Percentiles rank a stretch among this genome's conserved stretches.
Conservation (phyloP, 257 asterid species). For the Lavandula angustifolia region DNA sequence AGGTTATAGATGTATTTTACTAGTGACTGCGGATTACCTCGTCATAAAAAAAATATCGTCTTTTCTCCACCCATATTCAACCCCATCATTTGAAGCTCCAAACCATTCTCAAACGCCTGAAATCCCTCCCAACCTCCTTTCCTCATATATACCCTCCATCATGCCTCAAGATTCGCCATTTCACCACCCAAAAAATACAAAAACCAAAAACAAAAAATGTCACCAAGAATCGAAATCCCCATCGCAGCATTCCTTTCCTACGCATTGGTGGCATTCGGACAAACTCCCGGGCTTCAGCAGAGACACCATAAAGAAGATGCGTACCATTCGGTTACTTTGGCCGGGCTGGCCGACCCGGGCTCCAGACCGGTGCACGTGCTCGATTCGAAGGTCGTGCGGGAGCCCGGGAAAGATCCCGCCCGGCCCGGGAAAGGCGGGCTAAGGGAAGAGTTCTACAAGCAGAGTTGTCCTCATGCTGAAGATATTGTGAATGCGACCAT, state of each 20-base stretch:
- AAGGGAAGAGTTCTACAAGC: slow-evolving; percentile 41
- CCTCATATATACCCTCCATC: slow-evolving; percentile 27
- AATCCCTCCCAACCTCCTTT: slow-evolving; percentile 36
- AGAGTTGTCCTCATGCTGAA: slow-evolving; percentile 62
- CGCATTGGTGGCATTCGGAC: slow-evolving; percentile 40
- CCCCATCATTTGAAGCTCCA: slow-evolving; percentile 3
- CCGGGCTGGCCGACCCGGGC: neutral
- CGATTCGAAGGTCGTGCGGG: neutral
- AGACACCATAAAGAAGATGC: too few relatives aligned
- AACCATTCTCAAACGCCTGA: slow-evolving; percentile 30
- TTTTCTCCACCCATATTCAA: too few relatives aligned
- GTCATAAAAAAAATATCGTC: too few relatives aligned
- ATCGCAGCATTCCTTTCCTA: slow-evolving; percentile 37
- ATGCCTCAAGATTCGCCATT: slow-evolving; percentile 18
- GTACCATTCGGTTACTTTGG: too few relatives aligned
- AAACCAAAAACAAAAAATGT: too few relatives aligned
- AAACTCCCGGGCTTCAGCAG: neutral
- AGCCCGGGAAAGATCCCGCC: too few relatives aligned
- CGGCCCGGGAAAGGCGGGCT: too few relatives aligned
- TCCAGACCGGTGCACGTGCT: neutral
- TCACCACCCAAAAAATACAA: neutral
- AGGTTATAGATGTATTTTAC: too few relatives aligned
- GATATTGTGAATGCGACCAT: slow-evolving; percentile 40
- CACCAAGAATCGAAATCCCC: slow-evolving; percentile 43
- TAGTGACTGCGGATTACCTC: too few relatives aligned